Evolutionary conservation across 345 rosid genomes (phyloP).

Genomic region (Moringa oleifera): DNA sequence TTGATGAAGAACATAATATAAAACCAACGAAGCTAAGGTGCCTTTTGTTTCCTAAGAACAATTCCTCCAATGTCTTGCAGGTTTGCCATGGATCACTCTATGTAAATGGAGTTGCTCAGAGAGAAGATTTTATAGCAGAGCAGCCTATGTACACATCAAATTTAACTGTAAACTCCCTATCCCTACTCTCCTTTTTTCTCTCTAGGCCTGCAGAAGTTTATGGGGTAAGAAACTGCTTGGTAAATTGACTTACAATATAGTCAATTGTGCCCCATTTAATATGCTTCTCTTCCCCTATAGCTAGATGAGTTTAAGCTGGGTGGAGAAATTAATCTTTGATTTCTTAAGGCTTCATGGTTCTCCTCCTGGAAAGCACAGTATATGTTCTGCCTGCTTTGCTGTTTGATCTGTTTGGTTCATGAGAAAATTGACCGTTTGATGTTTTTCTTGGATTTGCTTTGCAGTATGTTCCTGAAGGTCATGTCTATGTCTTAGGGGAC

Average conservation of each 20-base stretch:
- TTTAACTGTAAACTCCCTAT: slow-evolving; percentile 23
- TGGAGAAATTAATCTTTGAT: neutral
- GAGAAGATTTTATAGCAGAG: slow-evolving; percentile 32
- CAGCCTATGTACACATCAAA: slow-evolving; percentile 28
- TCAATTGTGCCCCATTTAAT: too few relatives aligned
- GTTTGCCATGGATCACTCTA: slow-evolving; percentile 33
- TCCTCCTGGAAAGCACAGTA: neutral
- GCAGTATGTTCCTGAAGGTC: slow-evolving; percentile 32
- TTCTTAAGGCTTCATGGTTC: slow-evolving; percentile 10
- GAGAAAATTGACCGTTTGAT: neutral
- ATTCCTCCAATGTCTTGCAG: slow-evolving; percentile 16
- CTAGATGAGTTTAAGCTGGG: neutral
- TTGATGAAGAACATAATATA: too few relatives aligned
- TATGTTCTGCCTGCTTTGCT: neutral
- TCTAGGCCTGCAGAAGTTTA: neutral
- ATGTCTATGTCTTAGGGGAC: slow-evolving; percentile 35
- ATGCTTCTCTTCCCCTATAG: neutral
- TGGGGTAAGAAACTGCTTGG: too few relatives aligned
- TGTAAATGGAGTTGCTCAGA: slow-evolving; percentile 34
- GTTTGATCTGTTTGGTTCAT: neutral
- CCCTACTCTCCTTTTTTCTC: slow-evolving; percentile 1
- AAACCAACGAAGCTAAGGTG: neutral
- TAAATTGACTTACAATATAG: too few relatives aligned
- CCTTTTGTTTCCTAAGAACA: neutral
- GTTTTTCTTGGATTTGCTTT: slow-evolving; percentile 6